Conservation (phyloP, 805 yeast genomes). For the Hyphopichia homilentoma region DNA sequence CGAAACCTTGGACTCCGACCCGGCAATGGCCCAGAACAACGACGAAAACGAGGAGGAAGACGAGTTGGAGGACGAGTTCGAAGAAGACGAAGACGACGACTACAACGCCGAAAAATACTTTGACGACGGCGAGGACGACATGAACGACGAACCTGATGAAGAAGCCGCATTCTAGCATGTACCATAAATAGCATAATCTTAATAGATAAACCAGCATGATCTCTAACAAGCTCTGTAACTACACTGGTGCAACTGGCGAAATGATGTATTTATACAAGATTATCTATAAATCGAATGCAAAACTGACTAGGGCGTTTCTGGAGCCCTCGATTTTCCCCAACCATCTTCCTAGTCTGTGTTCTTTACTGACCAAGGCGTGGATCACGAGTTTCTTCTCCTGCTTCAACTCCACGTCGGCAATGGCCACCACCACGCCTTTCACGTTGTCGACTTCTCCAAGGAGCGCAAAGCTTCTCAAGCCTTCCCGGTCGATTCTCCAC, state of each 20-base stretch:
- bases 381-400: constrained; percentile 47
- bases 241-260: too few relatives aligned
- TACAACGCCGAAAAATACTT: constrained; percentile 78
- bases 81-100: constrained; percentile 69
- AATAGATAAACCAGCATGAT: not conserved
- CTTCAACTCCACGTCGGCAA: constrained; percentile 54
- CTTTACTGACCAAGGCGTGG: constrained; percentile 71
- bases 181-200: too few relatives aligned
- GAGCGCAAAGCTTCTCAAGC: constrained; percentile 55
- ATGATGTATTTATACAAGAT: too few relatives aligned
- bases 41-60: constrained; percentile 40
- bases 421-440: constrained; percentile 66
- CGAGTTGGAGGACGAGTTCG: constrained; percentile 62
- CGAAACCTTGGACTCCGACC: constrained; percentile 42
- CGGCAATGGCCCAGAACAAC: constrained; percentile 32
- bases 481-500: constrained; percentile 67
- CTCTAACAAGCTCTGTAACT: too few relatives aligned
- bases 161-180: constrained; percentile 60
- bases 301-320: constrained; percentile 60
- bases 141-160: constrained; percentile 58
- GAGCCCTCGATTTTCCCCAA: constrained; percentile 56
- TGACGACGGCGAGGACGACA: constrained; percentile 63
- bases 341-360: constrained; percentile 91
- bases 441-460: constrained; percentile 57
- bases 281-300: constrained; percentile 27